Conservation (phyloP, 345 rosid genomes). For the Acer yangbiense region DNA sequence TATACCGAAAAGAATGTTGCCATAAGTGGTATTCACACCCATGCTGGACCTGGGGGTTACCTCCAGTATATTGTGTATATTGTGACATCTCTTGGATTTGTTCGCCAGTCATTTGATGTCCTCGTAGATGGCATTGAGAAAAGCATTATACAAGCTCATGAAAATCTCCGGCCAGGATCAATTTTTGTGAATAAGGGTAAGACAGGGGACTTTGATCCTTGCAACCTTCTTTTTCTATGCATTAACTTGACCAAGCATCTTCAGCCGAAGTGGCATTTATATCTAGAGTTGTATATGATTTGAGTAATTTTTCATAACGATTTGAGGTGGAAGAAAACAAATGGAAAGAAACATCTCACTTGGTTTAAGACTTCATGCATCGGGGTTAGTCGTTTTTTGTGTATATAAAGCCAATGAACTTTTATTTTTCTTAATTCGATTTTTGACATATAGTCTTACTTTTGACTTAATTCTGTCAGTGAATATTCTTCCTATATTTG, state of each 20-base stretch:
- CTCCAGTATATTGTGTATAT: conserved; percentile 90
- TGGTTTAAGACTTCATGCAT: background rate
- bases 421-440: background rate
- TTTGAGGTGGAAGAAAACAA: background rate
- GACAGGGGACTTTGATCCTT: conserved; percentile 16
- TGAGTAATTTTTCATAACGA: background rate
- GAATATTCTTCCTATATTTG: background rate
- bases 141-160: conserved; percentile 85
- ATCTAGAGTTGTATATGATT: background rate
- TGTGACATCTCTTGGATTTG: conserved; percentile 92
- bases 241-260: conserved; percentile 1
- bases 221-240: conserved; percentile 5
- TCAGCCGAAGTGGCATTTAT: background rate
- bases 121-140: conserved; percentile 95
- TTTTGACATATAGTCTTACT: background rate
- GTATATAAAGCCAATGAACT: background rate
- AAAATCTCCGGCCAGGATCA: conserved; percentile 86
- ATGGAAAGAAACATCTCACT: background rate
- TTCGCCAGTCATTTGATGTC: conserved; percentile 90
- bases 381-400: background rate
- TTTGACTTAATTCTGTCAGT: background rate
- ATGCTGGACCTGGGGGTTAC: conserved; percentile 98
- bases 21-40: conserved; percentile 94
- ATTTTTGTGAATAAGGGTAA: conserved; percentile 75
- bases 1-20: conserved; percentile 89